Evolutionary conservation across 2,329 filamentous ascomycete species (phyloP), one percentile per base, ranked within the genome.

Genomic region (Sarocladium oryzae): DNA sequence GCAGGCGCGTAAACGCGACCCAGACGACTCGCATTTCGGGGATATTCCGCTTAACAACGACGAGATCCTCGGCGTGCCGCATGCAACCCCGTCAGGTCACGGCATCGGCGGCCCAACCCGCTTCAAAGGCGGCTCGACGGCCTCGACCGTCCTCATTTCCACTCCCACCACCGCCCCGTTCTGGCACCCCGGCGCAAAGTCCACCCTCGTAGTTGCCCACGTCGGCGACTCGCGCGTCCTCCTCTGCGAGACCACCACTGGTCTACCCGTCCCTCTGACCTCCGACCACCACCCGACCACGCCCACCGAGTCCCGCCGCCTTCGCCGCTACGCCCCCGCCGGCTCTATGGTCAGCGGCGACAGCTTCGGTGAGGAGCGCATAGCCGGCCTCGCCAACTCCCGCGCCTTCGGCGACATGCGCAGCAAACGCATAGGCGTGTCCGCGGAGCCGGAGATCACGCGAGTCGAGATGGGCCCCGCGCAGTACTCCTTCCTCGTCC

Each of bases 341-440:
- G 85, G 76, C 23, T 78, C 86, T 2, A 92, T 97, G 64, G 86
- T 96, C 16, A 93, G 92, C 21, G 70, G 68, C 0, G 93, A 99
- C 69, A 95, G 89, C 30, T 99, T 99, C 66, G 93, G 93, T 63
- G 93, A 99, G 70, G 91, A 97, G 69, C 89, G 93, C 58, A 93
- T 99, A 67, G 85, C 85, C 13, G 92, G 93, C 0, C 78, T 99
- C 0, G 93, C 93, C 58, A 99, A 99, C 70, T 95, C 89, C 28
- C 87, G 93, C 26, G 80, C 93, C 3, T 97, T 99, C 64, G 93
- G 93, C 23, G 93, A 99, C 71, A 89, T 96, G 70, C 79, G 80
- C 30, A 88, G 84, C 52, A 99, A 99, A 70, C 86, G 92, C 50
- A 85, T 97, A 50, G 93, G 93, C 24, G 92, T 99, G 11, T 91